These are phyloP conservation scores for Colletotrichum cuscutae DNA, from an alignment of 2,329 filamentous ascomycete genomes.

Conservation along the genomic window DNA sequence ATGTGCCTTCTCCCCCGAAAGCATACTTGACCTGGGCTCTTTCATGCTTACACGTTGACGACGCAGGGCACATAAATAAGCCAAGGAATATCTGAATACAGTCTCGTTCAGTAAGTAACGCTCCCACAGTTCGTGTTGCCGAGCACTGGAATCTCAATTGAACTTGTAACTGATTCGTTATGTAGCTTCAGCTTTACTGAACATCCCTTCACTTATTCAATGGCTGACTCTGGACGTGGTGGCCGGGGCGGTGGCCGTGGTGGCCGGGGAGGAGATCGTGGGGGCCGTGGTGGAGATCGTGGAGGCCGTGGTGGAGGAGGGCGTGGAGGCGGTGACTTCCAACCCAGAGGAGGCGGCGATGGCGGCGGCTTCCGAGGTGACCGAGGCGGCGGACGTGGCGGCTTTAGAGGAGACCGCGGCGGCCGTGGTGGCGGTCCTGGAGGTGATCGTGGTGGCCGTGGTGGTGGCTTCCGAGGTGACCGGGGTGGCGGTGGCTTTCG, in stretches of 20 bases:
- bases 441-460: constrained; percentile 24
- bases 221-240: constrained; percentile 27
- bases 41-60: background rate
- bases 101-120: background rate
- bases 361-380: constrained; percentile 34
- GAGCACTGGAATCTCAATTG: background rate
- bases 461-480: constrained; percentile 28
- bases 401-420: constrained; percentile 32
- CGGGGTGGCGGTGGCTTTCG: constrained; percentile 16
- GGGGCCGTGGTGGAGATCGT: constrained; percentile 7
- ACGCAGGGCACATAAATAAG: background rate
- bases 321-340: constrained; percentile 11
- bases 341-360: constrained; percentile 34
- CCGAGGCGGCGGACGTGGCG: constrained; percentile 29
- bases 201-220: background rate
- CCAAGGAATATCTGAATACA: background rate
- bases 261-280: constrained; percentile 24
- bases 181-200: background rate
- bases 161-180: background rate
- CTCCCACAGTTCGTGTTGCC: background rate
- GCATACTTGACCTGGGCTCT: background rate
- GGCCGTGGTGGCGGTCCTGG: constrained; percentile 35
- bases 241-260: constrained; percentile 35
- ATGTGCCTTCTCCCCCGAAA: background rate
- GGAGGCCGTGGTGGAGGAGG: constrained; percentile 11